Conservation (phyloP, 306 rosid species). For the Trifolium fragiferum region DNA sequence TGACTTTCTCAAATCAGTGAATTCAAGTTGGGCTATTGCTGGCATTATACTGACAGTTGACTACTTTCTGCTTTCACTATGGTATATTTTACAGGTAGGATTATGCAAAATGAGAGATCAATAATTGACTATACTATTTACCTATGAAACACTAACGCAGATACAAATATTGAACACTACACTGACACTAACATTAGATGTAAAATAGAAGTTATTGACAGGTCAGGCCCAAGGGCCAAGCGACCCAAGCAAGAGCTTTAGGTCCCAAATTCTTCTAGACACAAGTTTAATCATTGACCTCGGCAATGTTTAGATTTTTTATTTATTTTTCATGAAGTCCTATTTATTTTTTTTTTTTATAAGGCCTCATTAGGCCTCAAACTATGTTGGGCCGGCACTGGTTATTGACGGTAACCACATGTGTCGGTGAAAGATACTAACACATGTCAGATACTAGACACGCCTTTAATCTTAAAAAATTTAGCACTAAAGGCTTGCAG, state of each 20-base stretch:
- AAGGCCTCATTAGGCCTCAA: no score
- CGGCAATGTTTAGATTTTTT: no score
- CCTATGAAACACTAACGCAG: neutral
- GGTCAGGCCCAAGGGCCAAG: no score
- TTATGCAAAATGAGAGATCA: neutral
- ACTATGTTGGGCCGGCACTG: no score
- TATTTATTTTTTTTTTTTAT: no score
- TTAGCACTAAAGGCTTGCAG: neutral
- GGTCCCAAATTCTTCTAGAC: no score
- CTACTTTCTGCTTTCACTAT: constrained; percentile 65
- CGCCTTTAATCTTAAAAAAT: neutral
- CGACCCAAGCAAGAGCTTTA: no score
- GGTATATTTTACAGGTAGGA: constrained; percentile 89
- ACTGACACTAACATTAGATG: neutral
- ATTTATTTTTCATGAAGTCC: no score
- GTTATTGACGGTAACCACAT: neutral
- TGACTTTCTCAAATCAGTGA: constrained; percentile 37
- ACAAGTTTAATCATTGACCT: no score
- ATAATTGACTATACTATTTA: no score
- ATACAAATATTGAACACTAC: neutral
- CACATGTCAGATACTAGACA: neutral
- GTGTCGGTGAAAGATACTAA: neutral
- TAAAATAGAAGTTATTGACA: no score
- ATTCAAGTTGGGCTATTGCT: constrained; percentile 66
- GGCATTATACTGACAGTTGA: constrained; percentile 58